Conservation (phyloP, 768 basidiomycete genomes). For the Postia placenta region DNA sequence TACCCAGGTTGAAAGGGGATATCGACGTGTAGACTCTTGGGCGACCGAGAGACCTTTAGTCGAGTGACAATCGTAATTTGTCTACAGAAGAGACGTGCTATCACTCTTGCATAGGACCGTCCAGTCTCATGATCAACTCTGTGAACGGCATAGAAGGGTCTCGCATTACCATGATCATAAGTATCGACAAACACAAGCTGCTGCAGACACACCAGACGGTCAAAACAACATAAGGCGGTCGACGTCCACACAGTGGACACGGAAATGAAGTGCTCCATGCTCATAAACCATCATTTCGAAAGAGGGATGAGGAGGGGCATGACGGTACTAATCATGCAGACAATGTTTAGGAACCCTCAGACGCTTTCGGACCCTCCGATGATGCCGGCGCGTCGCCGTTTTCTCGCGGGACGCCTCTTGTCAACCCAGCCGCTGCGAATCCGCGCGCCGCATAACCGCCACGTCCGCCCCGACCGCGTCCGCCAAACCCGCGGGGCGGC, state of each 20-base stretch:
- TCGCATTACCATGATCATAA: conserved; percentile 7
- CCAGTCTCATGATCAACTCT: not conserved
- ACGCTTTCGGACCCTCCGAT: conserved; percentile 11
- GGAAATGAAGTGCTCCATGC: too few relatives aligned
- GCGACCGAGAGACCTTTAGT: too few relatives aligned
- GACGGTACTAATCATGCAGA: not conserved
- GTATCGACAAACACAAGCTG: not conserved
- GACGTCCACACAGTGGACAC: too few relatives aligned
- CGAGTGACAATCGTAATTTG: too few relatives aligned
- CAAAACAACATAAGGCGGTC: too few relatives aligned
- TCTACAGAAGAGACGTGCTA: too few relatives aligned
- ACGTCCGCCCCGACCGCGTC: conserved; percentile 48
- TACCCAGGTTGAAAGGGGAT: too few relatives aligned
- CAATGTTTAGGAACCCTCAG: conserved; percentile 7
- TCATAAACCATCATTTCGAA: not conserved
- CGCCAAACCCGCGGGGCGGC: conserved; percentile 27
- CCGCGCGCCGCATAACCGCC: conserved; percentile 59
- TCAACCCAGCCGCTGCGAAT: conserved; percentile 67
- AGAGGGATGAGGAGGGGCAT: not conserved
- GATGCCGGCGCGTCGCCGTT: conserved; percentile 23
- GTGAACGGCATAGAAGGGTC: not conserved
- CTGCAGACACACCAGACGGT: too few relatives aligned
- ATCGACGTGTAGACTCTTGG: too few relatives aligned
- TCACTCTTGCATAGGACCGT: not conserved
- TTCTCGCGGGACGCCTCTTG: conserved; percentile 21